Evolutionary conservation across 306 rosid species (phyloP).

Genomic region (Urtica urens): DNA sequence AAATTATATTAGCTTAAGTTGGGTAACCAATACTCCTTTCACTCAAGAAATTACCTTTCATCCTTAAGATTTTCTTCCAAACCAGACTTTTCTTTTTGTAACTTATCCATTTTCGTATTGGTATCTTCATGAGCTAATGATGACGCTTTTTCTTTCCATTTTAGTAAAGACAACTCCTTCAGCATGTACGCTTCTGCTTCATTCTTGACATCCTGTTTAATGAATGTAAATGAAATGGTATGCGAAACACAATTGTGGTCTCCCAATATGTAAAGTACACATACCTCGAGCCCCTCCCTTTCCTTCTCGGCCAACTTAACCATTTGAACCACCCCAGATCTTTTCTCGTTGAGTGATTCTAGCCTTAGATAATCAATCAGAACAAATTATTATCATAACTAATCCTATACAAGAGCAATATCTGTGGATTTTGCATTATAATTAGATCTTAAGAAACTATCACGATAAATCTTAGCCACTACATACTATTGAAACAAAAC

Average conservation of each 20-base stretch:
- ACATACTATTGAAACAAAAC: too few relatives aligned
- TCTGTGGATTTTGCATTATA: not conserved
- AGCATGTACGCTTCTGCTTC: conserved; percentile 91
- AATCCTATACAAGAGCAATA: not conserved
- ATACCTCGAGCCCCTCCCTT: conserved; percentile 85
- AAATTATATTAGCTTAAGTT: conserved; percentile 13
- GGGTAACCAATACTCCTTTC: not conserved
- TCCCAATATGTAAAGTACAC: conserved; percentile 13
- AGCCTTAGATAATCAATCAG: conserved; percentile 42
- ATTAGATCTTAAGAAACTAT: too few relatives aligned
- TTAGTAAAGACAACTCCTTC: conserved; percentile 73
- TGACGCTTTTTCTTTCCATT: conserved; percentile 92
- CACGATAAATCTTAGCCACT: too few relatives aligned
- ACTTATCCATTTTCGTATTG: conserved; percentile 36
- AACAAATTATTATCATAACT: not conserved
- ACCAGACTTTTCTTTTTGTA: conserved; percentile 34
- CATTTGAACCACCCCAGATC: conserved; percentile 94
- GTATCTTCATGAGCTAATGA: conserved; percentile 72
- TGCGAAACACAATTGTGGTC: conserved; percentile 1
- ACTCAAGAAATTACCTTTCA: conserved; percentile 44
- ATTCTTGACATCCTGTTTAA: conserved; percentile 76
- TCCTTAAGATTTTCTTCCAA: conserved; percentile 63
- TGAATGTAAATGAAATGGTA: conserved; percentile 1
- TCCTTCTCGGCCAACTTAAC: conserved; percentile 97
- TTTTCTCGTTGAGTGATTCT: conserved; percentile 73